A percentile compares a stretch with the other conserved stretches of the same genome.
Conservation (phyloP, 2,329 filamentous ascomycete species). For the Penicillium hesseltinei region DNA sequence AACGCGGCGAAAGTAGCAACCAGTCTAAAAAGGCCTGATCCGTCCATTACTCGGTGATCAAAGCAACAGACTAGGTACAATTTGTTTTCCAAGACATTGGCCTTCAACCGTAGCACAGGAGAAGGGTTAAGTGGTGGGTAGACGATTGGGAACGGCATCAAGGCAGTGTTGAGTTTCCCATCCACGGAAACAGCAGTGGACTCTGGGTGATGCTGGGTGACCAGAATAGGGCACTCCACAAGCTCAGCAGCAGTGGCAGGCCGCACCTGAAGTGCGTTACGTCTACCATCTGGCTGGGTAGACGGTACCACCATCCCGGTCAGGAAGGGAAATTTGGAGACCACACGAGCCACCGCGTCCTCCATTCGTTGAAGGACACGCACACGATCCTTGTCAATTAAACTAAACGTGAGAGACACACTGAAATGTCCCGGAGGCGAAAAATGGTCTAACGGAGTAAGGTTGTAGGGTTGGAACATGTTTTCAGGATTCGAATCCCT, state of each 20-base stretch:
- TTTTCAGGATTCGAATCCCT: not conserved
- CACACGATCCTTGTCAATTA: not conserved
- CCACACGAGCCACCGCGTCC: not conserved
- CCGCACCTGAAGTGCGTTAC: not conserved
- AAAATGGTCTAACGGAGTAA: not conserved
- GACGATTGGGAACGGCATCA: not conserved
- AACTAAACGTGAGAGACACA: not conserved
- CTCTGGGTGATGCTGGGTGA: not conserved
- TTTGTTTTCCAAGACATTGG: not conserved
- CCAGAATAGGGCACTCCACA: not conserved
- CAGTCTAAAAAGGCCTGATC: not conserved
- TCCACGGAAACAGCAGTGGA: not conserved
- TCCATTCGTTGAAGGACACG: not conserved
- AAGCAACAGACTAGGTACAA: not conserved
- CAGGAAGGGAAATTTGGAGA: not conserved
- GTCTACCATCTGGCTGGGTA: not conserved
- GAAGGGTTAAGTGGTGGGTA: not conserved
- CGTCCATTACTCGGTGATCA: not conserved
- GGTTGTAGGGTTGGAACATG: not conserved
- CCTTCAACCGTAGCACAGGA: not conserved
- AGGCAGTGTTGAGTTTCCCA: not conserved
- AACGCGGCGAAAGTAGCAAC: not conserved
- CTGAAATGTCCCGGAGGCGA: not conserved
- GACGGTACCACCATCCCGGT: not conserved
- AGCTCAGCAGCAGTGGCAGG: not conserved